Evolutionary conservation across 495 filamentous ascomycete species (phyloP).

Genomic region (Clohesyomyces aquaticus): DNA sequence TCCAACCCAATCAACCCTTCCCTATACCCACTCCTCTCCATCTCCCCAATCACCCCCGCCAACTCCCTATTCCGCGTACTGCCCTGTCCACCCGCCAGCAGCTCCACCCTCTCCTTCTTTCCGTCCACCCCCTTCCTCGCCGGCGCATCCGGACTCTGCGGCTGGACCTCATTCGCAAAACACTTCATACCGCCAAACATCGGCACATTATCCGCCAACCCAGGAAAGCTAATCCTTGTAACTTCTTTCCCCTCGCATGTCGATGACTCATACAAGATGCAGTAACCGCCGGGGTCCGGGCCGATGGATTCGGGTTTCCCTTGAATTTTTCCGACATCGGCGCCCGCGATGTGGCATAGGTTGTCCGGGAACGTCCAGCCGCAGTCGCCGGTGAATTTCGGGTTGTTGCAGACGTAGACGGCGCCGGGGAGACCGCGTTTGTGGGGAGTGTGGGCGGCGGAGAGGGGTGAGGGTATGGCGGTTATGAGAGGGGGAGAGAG

Average conservation of each 20-base stretch:
- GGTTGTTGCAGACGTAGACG: slow-evolving; percentile 32
- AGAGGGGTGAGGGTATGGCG: background rate
- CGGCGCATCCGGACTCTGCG: background rate
- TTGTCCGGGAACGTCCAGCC: slow-evolving; percentile 9
- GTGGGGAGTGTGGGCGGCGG: background rate
- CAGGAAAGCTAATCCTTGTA: slow-evolving; percentile 18
- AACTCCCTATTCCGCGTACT: slow-evolving; percentile 13
- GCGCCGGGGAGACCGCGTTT: slow-evolving; percentile 29
- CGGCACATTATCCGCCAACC: background rate
- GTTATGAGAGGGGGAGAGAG: background rate
- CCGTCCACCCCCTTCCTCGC: background rate
- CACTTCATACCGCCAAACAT: slow-evolving; percentile 20
- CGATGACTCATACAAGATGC: slow-evolving; percentile 8
- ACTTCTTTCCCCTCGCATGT: slow-evolving; percentile 9
- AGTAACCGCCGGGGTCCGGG: slow-evolving; percentile 28
- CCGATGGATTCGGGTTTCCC: slow-evolving; percentile 34
- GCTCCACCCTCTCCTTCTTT: background rate
- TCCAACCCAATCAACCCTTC: slow-evolving; percentile 28
- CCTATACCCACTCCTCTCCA: slow-evolving; percentile 26
- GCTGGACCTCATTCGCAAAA: background rate
- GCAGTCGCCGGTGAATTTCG: slow-evolving; percentile 28
- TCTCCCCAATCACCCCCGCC: slow-evolving; percentile 8
- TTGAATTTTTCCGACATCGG: background rate
- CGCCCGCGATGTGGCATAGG: slow-evolving; percentile 24
- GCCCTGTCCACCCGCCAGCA: slow-evolving; percentile 21